A percentile compares a stretch with the other conserved stretches of the same genome.
Conservation (phyloP, 2,329 filamentous ascomycete genomes). For the Calonectria henricotiae region DNA sequence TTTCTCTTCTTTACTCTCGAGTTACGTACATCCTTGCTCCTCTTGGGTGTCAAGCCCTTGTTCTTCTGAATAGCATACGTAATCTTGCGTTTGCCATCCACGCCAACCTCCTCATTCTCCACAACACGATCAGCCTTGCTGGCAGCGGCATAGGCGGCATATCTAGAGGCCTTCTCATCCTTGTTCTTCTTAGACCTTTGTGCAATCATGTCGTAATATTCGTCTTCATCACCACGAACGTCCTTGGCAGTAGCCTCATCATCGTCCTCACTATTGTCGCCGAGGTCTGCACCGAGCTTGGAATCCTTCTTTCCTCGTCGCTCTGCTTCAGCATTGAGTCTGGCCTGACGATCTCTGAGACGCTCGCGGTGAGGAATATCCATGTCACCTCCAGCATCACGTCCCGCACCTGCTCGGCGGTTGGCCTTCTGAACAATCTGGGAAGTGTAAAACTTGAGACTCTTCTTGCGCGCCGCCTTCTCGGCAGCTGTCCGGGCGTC, state of each 20-base stretch:
- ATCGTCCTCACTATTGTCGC: conserved; percentile 78
- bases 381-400: conserved; percentile 83
- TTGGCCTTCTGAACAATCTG: conserved; percentile 97
- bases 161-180: conserved; percentile 77
- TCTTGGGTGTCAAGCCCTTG: conserved; percentile 90
- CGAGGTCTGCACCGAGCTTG: conserved; percentile 77
- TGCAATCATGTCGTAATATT: conserved; percentile 93
- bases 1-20: conserved; percentile 98
- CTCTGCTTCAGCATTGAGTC: conserved; percentile 91
- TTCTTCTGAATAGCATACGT: conserved; percentile 97
- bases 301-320: conserved; percentile 80
- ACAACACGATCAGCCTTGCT: conserved; percentile 76
- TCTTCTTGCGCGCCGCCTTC: conserved; percentile 92
- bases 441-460: conserved; percentile 96
- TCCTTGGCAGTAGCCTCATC: conserved; percentile 71
- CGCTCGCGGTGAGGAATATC: conserved; percentile 93
- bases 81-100: conserved; percentile 93
- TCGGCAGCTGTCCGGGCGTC: conserved; percentile 86
- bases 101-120: conserved; percentile 79
- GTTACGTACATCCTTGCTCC: conserved; percentile 96
- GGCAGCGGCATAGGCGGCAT: conserved; percentile 73
- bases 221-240: conserved; percentile 75
- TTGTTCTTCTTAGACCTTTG: conserved; percentile 79
- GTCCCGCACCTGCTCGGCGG: conserved; percentile 82
- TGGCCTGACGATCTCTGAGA: conserved; percentile 86